Evolutionary conservation across 164 flowering plant genomes (phyloP).

Genomic region (Piper longum): DNA sequence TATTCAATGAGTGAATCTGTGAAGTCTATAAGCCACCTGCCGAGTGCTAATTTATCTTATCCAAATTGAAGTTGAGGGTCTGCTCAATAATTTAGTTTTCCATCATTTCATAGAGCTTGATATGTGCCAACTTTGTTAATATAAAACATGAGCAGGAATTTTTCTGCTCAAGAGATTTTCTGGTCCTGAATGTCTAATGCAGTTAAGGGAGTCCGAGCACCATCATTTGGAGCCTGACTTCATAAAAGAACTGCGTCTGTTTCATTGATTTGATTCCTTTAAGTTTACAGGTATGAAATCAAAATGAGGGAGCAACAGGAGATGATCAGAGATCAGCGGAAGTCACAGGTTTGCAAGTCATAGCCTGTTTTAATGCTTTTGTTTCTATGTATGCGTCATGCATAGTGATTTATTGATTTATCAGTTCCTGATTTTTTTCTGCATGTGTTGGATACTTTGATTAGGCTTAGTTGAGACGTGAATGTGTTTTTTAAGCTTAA

Average conservation of each 20-base stretch:
- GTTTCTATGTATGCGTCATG: not conserved
- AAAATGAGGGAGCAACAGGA: conserved; percentile 90
- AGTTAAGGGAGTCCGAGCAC: no score
- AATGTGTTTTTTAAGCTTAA: not conserved
- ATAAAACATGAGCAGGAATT: no score
- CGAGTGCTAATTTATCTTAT: no score
- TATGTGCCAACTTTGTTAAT: no score
- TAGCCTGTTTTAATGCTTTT: not conserved
- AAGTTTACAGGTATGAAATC: conserved; percentile 61
- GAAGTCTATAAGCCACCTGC: no score
- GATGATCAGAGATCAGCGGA: conserved; percentile 54
- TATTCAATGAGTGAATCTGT: not conserved
- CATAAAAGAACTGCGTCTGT: conserved; percentile 1
- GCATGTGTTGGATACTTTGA: not conserved
- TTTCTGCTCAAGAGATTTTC: no score
- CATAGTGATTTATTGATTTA: not conserved
- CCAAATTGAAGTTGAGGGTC: no score
- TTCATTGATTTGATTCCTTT: conserved; percentile 6
- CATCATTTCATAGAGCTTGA: no score
- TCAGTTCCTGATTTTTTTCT: not conserved
- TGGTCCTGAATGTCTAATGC: no score
- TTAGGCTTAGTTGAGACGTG: no score
- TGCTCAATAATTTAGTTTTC: no score
- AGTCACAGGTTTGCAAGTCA: conserved; percentile 51
- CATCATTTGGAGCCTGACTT: no score